Percentiles rank a stretch among this genome's conserved stretches.
Evolutionary conservation across 306 rosid species (phyloP).

Genomic region (Astragalus glycyphyllos): DNA sequence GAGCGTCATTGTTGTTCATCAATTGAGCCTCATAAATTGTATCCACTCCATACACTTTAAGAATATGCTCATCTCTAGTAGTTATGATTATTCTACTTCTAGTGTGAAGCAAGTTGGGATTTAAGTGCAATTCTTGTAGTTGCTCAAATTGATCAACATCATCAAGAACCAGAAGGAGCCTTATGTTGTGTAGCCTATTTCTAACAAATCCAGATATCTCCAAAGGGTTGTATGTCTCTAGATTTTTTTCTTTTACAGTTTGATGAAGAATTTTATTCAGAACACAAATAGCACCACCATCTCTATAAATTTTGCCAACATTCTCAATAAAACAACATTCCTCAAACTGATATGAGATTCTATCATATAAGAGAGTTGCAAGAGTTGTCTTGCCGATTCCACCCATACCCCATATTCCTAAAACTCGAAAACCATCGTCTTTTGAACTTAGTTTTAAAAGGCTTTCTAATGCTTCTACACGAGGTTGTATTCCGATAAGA

Average conservation of each 20-base stretch:
- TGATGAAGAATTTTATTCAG: neutral
- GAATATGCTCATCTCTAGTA: neutral
- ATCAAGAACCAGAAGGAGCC: slow-evolving; percentile 21
- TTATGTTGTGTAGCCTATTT: neutral
- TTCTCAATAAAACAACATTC: slow-evolving; percentile 12
- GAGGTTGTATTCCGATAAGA: slow-evolving; percentile 33
- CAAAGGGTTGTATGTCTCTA: neutral
- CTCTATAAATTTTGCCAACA: neutral
- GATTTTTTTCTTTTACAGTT: neutral
- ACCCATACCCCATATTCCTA: slow-evolving; percentile 36
- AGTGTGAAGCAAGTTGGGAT: neutral
- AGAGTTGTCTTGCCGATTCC: slow-evolving; percentile 39
- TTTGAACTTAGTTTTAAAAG: neutral
- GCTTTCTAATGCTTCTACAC: neutral
- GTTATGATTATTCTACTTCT: slow-evolving; percentile 28
- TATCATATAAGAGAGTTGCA: slow-evolving; percentile 11
- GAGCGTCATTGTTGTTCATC: neutral
- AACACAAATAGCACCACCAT: neutral
- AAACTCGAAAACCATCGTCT: neutral
- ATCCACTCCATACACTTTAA: neutral
- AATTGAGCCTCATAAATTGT: neutral
- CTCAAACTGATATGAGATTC: slow-evolving; percentile 8
- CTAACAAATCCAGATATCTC: neutral
- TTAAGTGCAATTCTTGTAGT: neutral
- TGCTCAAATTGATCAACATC: neutral